Evolutionary conservation across 768 basidiomycete species (phyloP).

Genomic region (Nevesoporus exiguus): DNA sequence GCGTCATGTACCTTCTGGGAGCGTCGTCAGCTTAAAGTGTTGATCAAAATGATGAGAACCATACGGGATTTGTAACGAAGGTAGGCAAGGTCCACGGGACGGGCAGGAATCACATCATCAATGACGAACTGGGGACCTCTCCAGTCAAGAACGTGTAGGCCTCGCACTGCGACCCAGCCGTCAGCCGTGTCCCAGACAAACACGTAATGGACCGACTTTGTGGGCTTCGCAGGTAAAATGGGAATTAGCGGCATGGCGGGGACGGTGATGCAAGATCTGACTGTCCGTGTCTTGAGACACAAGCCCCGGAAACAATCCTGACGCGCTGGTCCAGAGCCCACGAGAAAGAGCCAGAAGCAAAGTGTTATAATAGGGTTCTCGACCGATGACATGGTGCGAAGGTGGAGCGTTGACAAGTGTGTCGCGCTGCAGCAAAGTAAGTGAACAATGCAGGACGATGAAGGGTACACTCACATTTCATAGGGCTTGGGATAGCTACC

Average conservation of each 20-base stretch:
- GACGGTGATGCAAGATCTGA: conserved; percentile 59
- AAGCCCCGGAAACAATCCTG: conserved; percentile 74
- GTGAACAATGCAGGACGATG: neutral
- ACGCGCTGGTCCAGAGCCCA: conserved; percentile 57
- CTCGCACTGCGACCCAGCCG: conserved; percentile 47
- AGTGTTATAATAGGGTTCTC: conserved; percentile 50
- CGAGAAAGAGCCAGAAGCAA: conserved; percentile 85
- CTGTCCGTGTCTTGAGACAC: conserved; percentile 73
- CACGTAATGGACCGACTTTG: conserved; percentile 42
- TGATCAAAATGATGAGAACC: conserved; percentile 18
- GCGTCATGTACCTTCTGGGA: conserved; percentile 58
- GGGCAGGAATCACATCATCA: conserved; percentile 75
- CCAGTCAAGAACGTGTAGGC: conserved; percentile 69
- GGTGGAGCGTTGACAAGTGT: conserved; percentile 53
- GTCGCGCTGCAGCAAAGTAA: conserved; percentile 52
- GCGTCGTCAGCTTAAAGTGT: neutral
- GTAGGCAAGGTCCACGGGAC: conserved; percentile 68
- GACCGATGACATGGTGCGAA: neutral
- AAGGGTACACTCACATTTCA: conserved; percentile 60
- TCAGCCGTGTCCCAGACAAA: conserved; percentile 6
- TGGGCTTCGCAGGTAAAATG: conserved; percentile 54
- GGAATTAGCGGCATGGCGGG: conserved; percentile 70
- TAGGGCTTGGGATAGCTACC: too few relatives aligned
- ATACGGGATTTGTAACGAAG: conserved; percentile 59
- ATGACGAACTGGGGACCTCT: conserved; percentile 59